A percentile compares a stretch with the other conserved stretches of the same genome.
Evolutionary conservation across 805 yeast genomes (phyloP).

Genomic region (Jamesozyma lodderae): DNA sequence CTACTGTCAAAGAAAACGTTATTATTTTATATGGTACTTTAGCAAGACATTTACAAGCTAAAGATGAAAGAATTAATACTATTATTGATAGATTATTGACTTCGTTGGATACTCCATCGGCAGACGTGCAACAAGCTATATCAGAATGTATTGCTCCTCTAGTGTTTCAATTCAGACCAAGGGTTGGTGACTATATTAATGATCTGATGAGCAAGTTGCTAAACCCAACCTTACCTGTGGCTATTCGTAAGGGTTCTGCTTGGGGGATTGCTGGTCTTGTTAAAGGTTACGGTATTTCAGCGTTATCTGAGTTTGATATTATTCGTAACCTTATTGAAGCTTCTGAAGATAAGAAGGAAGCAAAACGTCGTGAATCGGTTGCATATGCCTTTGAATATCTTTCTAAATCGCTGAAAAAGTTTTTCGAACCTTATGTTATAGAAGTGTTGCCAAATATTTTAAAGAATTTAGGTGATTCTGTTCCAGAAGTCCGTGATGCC

Average conservation of each 20-base stretch:
- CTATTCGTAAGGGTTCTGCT: conserved; percentile 85
- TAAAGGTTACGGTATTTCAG: conserved; percentile 77
- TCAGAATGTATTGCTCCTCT: conserved; percentile 81
- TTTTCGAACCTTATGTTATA: conserved; percentile 89
- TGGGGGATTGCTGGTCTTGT: conserved; percentile 92
- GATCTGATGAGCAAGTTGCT: conserved; percentile 52
- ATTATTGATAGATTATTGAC: conserved; percentile 62
- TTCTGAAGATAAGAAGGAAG: conserved; percentile 74
- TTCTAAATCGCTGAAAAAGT: conserved; percentile 63
- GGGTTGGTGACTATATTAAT: conserved; percentile 48
- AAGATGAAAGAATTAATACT: conserved; percentile 55
- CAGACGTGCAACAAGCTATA: conserved; percentile 81
- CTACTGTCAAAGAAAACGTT: conserved; percentile 63
- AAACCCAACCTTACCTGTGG: conserved; percentile 31
- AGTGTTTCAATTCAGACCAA: conserved; percentile 46
- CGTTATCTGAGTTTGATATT: conserved; percentile 67
- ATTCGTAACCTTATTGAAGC: conserved; percentile 71
- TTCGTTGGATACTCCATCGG: conserved; percentile 81
- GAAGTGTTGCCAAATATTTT: conserved; percentile 78
- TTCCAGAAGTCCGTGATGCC: conserved; percentile 80
- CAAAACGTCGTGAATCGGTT: conserved; percentile 75
- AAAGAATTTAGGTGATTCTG: conserved; percentile 74
- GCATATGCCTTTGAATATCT: conserved; percentile 79
- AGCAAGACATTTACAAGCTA: conserved; percentile 67
- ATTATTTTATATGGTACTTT: conserved; percentile 85